Percentiles rank a stretch among this genome's conserved stretches.
These are phyloP conservation scores for Anthracocystis panici-leucophaei DNA, from an alignment of 1,284 basidiomycete genomes.

Conservation along the genomic window DNA sequence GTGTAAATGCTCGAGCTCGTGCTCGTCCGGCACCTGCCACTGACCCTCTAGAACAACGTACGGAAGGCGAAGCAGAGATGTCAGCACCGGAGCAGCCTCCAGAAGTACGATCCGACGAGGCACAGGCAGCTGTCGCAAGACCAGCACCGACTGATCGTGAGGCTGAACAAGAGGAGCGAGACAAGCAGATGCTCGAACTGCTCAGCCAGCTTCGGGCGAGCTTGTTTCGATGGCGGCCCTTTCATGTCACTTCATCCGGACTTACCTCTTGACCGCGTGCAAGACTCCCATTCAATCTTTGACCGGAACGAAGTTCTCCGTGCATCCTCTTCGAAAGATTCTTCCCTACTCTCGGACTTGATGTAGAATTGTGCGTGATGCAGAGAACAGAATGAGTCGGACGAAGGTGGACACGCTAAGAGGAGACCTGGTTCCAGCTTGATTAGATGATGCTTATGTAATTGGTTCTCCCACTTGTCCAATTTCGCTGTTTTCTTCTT, in stretches of 20 bases:
- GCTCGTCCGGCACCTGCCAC: not conserved
- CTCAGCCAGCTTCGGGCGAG: slow-evolving; percentile 28
- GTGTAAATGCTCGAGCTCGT: slow-evolving; percentile 5
- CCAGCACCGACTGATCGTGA: not conserved
- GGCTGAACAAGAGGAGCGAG: not conserved
- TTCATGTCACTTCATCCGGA: slow-evolving; percentile 21
- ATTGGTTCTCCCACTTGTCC: not conserved
- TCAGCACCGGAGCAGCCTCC: not conserved
- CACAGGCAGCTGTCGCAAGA: not conserved
- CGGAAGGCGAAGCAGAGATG: not conserved
- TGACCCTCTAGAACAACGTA: not conserved
- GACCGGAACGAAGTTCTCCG: not conserved
- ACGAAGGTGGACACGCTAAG: too few relatives aligned
- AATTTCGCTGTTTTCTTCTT: slow-evolving; percentile 15
- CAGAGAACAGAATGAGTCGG: not conserved
- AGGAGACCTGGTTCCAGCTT: too few relatives aligned
- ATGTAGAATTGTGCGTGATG: not conserved
- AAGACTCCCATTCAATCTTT: not conserved
- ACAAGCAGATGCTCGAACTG: slow-evolving; percentile 27
- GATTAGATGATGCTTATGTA: not conserved
- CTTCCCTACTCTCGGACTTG: not conserved
- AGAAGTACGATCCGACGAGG: not conserved
- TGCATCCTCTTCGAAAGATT: not conserved
- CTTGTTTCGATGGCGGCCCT: slow-evolving; percentile 45
- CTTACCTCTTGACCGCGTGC: slow-evolving; percentile 18